Evolutionary conservation across 2,329 filamentous ascomycete genomes (phyloP), one percentile per base, ranked within the genome.

Genomic region (Nannizzia gypsea): DNA sequence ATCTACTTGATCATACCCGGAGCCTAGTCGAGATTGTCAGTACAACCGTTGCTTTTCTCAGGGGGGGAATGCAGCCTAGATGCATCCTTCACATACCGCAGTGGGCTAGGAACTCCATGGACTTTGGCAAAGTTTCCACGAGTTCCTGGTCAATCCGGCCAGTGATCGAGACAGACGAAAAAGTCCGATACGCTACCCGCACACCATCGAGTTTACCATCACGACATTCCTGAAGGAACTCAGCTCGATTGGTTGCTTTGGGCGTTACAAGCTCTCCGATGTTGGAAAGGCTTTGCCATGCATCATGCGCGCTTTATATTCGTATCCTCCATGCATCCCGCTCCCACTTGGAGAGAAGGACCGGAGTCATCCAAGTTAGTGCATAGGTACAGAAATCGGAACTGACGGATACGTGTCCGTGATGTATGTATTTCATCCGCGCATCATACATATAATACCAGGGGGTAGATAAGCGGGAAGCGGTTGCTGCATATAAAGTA

Each of bases 1-100:
- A 71, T 91, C 85, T 63, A 95, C 79, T 71, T 90, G 86, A 72
- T 95, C 90, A 73, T 95, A 95, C 40, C 90, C 90, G 60, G 90
- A 88, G 63, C 88, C 85, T 60, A 46, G 24, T 34, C 8, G n/a
- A 54, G 26, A 3, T 3, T 34, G 48, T 54, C 28, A 54, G 48
- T 26, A 20, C 17, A 31, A 26, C 11, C 50, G 17, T 31, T 15
- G 36, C 31, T 22, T 31, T 58, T 54, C 24, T 34, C 13, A 59
- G n/a, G 22, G 58, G 26, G 48, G 46, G 9, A 3, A n/a, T 17
- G 17, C 28, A 26, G 44, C n/a, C n/a, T 9, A 46, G 13, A 26
- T 17, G 11, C 8, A n/a, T 56, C 28, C 6, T 34, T 46, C n/a
- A 34, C 66, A 58, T 70, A 75, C 74, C 73, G 60, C 73, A 74